Evolutionary conservation across 805 yeast genomes (phyloP).

Genomic region (Schwanniomyces occidentalis): DNA sequence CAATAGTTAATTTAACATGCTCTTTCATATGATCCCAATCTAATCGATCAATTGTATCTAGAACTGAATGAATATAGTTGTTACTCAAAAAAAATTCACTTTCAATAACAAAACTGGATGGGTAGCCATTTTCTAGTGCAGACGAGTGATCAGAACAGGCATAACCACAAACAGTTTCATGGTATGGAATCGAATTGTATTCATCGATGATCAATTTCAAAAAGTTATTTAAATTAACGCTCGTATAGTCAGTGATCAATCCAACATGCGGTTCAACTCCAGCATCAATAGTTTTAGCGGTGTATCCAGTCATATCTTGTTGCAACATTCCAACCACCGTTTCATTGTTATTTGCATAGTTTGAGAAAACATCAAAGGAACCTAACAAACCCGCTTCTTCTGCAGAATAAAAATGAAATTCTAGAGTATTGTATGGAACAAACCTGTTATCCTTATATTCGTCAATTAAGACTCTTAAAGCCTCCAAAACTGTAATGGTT

Average conservation of each 20-base stretch:
- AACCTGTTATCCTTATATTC: constrained; percentile 34
- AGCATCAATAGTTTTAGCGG: constrained; percentile 47
- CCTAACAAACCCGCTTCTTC: constrained; percentile 94
- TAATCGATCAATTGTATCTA: constrained; percentile 80
- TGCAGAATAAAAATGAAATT: constrained; percentile 93
- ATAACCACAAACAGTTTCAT: constrained; percentile 81
- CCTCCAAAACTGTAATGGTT: constrained; percentile 73
- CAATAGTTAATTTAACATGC: constrained; percentile 76
- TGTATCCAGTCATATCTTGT: constrained; percentile 92
- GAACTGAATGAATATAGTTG: constrained; percentile 71
- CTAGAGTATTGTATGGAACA: constrained; percentile 69
- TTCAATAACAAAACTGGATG: constrained; percentile 82
- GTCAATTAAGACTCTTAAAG: constrained; percentile 60
- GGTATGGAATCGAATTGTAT: constrained; percentile 68
- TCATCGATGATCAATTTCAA: constrained; percentile 58
- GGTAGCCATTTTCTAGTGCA: constrained; percentile 80
- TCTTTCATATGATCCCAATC: constrained; percentile 78
- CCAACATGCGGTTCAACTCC: constrained; percentile 71
- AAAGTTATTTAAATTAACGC: constrained; percentile 55
- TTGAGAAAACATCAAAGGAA: constrained; percentile 71
- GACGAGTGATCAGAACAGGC: constrained; percentile 94
- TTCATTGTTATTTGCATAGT: constrained; percentile 45
- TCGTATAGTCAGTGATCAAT: constrained; percentile 71
- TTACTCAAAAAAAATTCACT: constrained; percentile 62
- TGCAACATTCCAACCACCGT: constrained; percentile 82